phyloP scores from a whole-genome alignment of 305 asterid species.

The Fraxinus floribunda region DNA sequence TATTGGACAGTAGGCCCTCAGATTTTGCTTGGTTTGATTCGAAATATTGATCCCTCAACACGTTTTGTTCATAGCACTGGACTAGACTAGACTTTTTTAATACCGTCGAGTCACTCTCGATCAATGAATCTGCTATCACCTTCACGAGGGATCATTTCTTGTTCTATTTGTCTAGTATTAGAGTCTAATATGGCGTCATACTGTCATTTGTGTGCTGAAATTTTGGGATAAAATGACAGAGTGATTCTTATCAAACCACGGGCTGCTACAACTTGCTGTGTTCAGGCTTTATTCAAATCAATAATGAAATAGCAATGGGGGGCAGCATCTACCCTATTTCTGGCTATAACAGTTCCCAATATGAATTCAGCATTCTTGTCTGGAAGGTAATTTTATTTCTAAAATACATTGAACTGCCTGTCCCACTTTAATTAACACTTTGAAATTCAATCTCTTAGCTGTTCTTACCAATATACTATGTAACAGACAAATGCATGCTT shows the following conservation, averaged over 20 bases:
- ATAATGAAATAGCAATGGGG: constrained; percentile 62
- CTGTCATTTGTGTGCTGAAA: constrained; percentile 9
- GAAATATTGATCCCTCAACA: background rate
- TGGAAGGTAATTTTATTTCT: constrained; percentile 50
- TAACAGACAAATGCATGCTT: constrained; percentile 15
- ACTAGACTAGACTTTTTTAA: background rate
- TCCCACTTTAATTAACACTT: constrained; percentile 23
- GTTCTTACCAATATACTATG: constrained; percentile 8
- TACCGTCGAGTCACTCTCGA: background rate
- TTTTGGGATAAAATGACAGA: constrained; percentile 36
- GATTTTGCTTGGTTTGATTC: background rate
- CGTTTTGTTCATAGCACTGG: background rate
- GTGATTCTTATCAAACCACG: constrained; percentile 70
- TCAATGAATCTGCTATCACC: too few relatives aligned
- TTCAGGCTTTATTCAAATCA: constrained; percentile 62
- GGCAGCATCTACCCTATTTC: constrained; percentile 65
- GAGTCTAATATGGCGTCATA: background rate
- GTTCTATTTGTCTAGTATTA: background rate
- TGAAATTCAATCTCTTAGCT: background rate
- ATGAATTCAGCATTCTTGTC: constrained; percentile 69
- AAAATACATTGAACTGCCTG: constrained; percentile 9
- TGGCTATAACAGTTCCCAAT: constrained; percentile 42
- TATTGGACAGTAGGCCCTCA: constrained; percentile 57
- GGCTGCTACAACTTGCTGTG: constrained; percentile 39
- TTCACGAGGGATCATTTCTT: too few relatives aligned